Conservation (phyloP, 2,329 filamentous ascomycete genomes). For the Pseudocercospora vitis region DNA sequence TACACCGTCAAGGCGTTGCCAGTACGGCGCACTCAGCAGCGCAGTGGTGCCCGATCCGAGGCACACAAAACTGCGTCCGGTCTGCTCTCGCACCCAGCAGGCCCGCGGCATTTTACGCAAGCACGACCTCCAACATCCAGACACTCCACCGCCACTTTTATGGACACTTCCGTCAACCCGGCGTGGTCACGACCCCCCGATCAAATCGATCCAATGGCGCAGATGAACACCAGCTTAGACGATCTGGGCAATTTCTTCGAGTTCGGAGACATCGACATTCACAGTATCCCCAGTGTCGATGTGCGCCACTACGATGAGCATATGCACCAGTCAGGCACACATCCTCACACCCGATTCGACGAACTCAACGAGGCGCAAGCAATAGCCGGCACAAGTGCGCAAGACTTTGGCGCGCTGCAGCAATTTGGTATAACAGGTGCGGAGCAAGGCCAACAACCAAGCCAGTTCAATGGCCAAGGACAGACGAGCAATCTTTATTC, state of each 20-base stretch:
- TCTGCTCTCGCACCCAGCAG: no score
- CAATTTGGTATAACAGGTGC: conserved; percentile 28
- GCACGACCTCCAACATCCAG: background rate
- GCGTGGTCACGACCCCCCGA: conserved; percentile 43
- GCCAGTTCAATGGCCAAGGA: conserved; percentile 16
- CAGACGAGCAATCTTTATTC: conserved; percentile 24
- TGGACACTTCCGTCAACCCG: conserved; percentile 32
- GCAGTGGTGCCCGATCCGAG: no score
- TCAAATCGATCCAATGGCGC: conserved; percentile 45
- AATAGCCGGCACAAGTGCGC: conserved; percentile 27
- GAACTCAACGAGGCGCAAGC: conserved; percentile 30
- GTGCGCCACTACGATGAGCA: conserved; percentile 28
- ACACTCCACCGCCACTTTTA: no score
- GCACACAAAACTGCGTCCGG: no score
- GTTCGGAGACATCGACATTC: conserved; percentile 39
- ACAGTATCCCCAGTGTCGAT: conserved; percentile 29
- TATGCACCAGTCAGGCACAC: conserved; percentile 29
- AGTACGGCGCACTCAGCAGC: background rate
- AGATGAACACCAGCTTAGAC: conserved; percentile 41
- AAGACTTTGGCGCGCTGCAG: conserved; percentile 36
- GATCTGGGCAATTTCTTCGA: conserved; percentile 49
- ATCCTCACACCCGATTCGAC: conserved; percentile 34
- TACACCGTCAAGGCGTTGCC: background rate
- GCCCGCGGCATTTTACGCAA: no score
- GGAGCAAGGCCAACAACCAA: conserved; percentile 22